Evolutionary conservation across 2,329 filamentous ascomycete species (phyloP), one percentile per base, ranked within the genome.

Genomic region (Aureobasidium sp.): DNA sequence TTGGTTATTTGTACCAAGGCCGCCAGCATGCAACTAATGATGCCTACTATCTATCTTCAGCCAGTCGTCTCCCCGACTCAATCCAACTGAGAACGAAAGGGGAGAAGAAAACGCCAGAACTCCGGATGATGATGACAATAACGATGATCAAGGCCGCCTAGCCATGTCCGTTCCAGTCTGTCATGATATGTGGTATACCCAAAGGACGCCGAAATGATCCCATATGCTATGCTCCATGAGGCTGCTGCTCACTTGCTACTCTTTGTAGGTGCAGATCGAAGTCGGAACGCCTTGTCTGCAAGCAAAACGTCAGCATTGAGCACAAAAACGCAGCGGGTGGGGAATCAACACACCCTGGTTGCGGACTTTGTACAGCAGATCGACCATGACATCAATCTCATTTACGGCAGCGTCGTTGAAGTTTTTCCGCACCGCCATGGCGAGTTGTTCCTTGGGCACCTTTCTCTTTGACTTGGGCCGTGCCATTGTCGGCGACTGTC

Each of bases 301-400:
- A 32, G 21, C 21, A 16, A 16, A 6, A 19, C 19, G 45, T 38
- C 45, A 29, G 24, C 45, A 49, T 29, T 34, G 10, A 29, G 6
- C 6, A n/a, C 3, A 6, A 17, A 6, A 2, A 38, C 12, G 34
- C 10, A 19, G 27, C 25, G 39, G 12, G 7, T 37, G 10, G 2
- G 21, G 22, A 24, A 24, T 12, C 7, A 14, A 61, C 64, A 65
- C 71, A 70, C 79, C 78, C 57, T 81, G 75, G 59, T 77, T 78
- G 63, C 78, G 76, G 25, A 87, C 77, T 64, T 83, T 86, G 74
- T 88, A 87, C 57, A 90, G 74, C 65, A 89, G 81, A 59, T 87
- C 85, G 54, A 90, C 85, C 54, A 93, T 85, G 59, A 90, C 84
- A 62, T 93, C 88, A 64, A 84, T 89, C 72, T 94, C 88, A 59